These are phyloP conservation scores for Metschnikowia similis DNA, from an alignment of 805 yeast genomes.

Conservation along the genomic window DNA sequence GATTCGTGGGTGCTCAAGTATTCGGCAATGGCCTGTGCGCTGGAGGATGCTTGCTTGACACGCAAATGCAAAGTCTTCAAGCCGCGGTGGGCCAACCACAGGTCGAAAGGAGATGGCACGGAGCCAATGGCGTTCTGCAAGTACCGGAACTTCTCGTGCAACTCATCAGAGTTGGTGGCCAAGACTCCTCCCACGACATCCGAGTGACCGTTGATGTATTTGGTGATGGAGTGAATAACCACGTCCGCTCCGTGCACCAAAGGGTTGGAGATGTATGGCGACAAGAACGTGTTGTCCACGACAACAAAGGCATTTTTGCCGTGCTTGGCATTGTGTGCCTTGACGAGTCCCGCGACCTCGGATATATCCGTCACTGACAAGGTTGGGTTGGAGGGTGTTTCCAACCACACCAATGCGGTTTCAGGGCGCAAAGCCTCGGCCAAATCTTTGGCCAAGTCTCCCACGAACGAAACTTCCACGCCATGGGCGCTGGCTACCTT, in stretches of 20 bases:
- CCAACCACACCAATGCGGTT: slow-evolving; percentile 81
- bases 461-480: slow-evolving; percentile 62
- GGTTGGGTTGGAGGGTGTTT: slow-evolving; percentile 87
- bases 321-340: slow-evolving; percentile 38
- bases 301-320: slow-evolving; percentile 57
- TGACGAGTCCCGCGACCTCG: slow-evolving; percentile 54
- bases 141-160: slow-evolving; percentile 65
- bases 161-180: slow-evolving; percentile 58
- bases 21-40: slow-evolving; percentile 69
- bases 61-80: slow-evolving; percentile 82
- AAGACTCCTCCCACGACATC: slow-evolving; percentile 86
- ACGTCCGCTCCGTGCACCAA: slow-evolving; percentile 79
- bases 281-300: slow-evolving; percentile 85
- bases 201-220: slow-evolving; percentile 88
- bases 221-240: slow-evolving; percentile 85
- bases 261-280: slow-evolving; percentile 86
- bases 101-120: slow-evolving; percentile 84
- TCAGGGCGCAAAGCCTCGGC: slow-evolving; percentile 51
- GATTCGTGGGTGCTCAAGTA: slow-evolving; percentile 46
- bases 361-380: slow-evolving; percentile 71
- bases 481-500: slow-evolving; percentile 80
- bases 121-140: slow-evolving; percentile 88
- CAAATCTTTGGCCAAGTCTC: slow-evolving; percentile 58
- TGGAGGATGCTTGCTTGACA: slow-evolving; percentile 60
- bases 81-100: slow-evolving; percentile 92